Conservation (phyloP, 169 alveolate genomes). For the Cytauxzoon felis region DNA sequence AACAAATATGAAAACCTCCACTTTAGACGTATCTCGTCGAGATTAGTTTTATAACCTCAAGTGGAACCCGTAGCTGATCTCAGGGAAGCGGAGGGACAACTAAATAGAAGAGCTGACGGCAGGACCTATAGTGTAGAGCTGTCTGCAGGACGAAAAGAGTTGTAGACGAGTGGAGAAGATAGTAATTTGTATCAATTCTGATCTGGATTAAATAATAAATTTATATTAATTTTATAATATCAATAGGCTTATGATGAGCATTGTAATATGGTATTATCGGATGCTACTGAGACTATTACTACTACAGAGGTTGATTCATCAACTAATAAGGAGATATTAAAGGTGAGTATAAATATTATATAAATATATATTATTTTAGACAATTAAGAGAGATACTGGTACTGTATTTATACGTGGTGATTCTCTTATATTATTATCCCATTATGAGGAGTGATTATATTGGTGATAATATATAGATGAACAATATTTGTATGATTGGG, state of each 20-base stretch:
- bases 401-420: slow-evolving; percentile 86
- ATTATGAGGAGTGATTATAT: slow-evolving; percentile 23
- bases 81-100: too few relatives aligned
- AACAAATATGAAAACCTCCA: too few relatives aligned
- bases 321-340: slow-evolving; percentile 40
- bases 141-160: too few relatives aligned
- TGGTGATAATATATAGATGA: slow-evolving; percentile 49
- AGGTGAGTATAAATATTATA: slow-evolving; percentile 16
- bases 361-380: not conserved
- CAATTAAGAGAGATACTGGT: slow-evolving; percentile 68
- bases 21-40: too few relatives aligned
- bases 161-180: too few relatives aligned
- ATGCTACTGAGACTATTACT: slow-evolving; percentile 82
- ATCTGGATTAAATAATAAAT: too few relatives aligned
- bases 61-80: too few relatives aligned
- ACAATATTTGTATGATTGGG: slow-evolving; percentile 54
- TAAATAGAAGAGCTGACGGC: too few relatives aligned
- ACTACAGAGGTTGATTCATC: slow-evolving; percentile 15
- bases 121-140: too few relatives aligned
- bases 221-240: not conserved
- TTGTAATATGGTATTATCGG: slow-evolving; percentile 86
- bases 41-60: too few relatives aligned
- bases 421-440: slow-evolving; percentile 83
- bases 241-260: slow-evolving; percentile 87
- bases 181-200: too few relatives aligned